These are phyloP conservation scores for Coemansia sp. DNA, from an alignment of 192 early-diverging fungal genomes.

Conservation along the genomic window DNA sequence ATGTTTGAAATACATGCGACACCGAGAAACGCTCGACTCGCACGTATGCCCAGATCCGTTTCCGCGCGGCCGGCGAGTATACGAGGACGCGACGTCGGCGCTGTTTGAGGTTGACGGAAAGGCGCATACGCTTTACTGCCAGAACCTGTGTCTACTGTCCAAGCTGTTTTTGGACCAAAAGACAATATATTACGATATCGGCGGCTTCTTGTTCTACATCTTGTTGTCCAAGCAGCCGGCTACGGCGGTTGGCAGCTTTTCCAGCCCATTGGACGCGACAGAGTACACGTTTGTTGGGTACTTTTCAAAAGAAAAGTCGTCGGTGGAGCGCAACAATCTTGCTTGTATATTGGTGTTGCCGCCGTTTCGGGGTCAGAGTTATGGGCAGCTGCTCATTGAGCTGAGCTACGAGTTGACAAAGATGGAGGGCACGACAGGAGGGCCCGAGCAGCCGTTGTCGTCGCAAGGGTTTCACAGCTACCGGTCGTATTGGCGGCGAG, in stretches of 20 bases:
- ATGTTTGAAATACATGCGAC: conserved; percentile 93
- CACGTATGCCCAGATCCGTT: conserved; percentile 62
- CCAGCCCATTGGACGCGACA: conserved; percentile 9
- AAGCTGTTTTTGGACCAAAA: conserved; percentile 98
- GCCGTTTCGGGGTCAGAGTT: conserved; percentile 80
- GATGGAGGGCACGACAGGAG: conserved; percentile 67
- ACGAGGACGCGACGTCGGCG: conserved; percentile 60
- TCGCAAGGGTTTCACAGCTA: conserved; percentile 80
- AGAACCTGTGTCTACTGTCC: conserved; percentile 89
- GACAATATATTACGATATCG: conserved; percentile 92
- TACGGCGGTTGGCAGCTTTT: background rate
- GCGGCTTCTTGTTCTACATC: conserved; percentile 92
- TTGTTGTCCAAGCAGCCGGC: conserved; percentile 54
- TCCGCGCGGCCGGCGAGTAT: conserved; percentile 82
- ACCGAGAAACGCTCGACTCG: conserved; percentile 58
- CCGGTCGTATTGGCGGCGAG: conserved; percentile 79
- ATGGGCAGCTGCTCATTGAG: conserved; percentile 86
- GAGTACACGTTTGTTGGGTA: conserved; percentile 80
- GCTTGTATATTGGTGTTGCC: conserved; percentile 90
- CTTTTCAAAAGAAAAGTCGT: conserved; percentile 95
- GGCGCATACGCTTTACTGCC: conserved; percentile 87
- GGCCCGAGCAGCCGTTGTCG: conserved; percentile 87
- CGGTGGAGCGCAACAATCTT: conserved; percentile 81
- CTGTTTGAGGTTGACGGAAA: conserved; percentile 87
- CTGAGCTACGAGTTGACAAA: conserved; percentile 87